Base-by-base conservation (phyloP, 2,329 filamentous ascomycete species). In the Dichotomopilus funicola region DNA sequence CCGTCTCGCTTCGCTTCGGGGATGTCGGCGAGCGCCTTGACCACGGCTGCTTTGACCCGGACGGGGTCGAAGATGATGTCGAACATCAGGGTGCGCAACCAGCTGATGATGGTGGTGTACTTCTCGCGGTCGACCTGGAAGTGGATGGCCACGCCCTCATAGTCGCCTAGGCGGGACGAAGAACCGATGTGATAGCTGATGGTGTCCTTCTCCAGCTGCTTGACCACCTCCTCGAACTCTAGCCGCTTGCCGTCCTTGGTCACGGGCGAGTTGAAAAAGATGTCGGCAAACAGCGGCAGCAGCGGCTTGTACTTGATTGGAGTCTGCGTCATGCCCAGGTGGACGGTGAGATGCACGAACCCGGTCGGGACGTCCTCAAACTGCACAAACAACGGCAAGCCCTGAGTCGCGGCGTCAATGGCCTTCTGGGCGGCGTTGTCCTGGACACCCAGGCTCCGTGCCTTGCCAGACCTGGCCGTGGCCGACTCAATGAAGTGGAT, bases 201-300 rank as follows among this genome's bases (percentile, higher is more conserved):
- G 0, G 94, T 97, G 64, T 97, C 91, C 66, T 87, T 83, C 71
- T 99, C 94, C 4, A 99, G 79, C 67, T 91, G 85, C 67, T 90
- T 89, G 45, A 97, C 91, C 3, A 97, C 89, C 59, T 96, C 83
- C 68, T 97, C 94, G 64, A 97, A 99, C 48, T 87, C 85, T 35
- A 99, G 75, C 31, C 80, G 81, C 67, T 89, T 78, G 44, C 89
- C 91, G 64, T 91, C 79, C 35, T 86, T 84, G 64, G 80, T 78
- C 57, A 99, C 86, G 2, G 92, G 94, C 0, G 91, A 90, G 67
- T 90, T 92, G 78, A 97, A 99, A 75, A 97, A 96, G 66, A 92
- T 94, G 67, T 91, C 89, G 35, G 85, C 85, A 66, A 95, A 97
- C 42, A 97, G 79, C 3, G 86, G 80, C 48, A 97, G 76, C 27